Evolutionary conservation across 1,284 basidiomycete genomes (phyloP), one percentile per base, ranked within the genome.

Genomic region (Boletellus deceptivus): DNA sequence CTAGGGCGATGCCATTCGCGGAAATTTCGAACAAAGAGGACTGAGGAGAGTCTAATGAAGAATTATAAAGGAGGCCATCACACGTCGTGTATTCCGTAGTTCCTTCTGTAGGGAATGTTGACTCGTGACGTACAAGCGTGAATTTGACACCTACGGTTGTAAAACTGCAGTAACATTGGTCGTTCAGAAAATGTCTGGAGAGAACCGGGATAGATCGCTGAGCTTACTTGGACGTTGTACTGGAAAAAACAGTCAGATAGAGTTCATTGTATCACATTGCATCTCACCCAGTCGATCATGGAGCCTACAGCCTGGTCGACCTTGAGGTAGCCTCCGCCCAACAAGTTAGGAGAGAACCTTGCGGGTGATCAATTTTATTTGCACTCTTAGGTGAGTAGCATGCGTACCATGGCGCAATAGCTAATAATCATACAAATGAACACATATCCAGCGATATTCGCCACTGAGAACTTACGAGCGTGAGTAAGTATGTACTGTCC

Each of bases 11-110:
- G 27, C 82, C 82, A 44, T 70, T 77, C 4, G 73, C 73, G 8
- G 76, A 72, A 57, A 87, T 86, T 66, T 87, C 75, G 70, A 86
- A 86, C 14, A 86, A 48, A 0, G 74, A 63, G 1, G 75, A 70
- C 47, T 73, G 50, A 11, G 64, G 78, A 70, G 70, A 80, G 14
- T 60, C 50, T 46, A 69, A 67, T 17, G 70, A 69, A 0, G 77
- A 74, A 11, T 64, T 57, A 45, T 66, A 73, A 34, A 80, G 67
- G 20, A 79, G 71, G 24, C 63, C 64, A 47, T 54, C 55, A 60
- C 75, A 79, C 31, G 70, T 74, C 48, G 75, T 77, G 61, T 78
- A 78, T 55, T 75, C 73, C 7, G 58, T 55, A 1, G 68, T 56
- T 18, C 75, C 76, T 70, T 78, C 73, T 76, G 55, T 39, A 43